A percentile compares a stretch with the other conserved stretches of the same genome.
Evolutionary conservation across 345 rosid genomes (phyloP).

Genomic region (Moricandia moricandioides): DNA sequence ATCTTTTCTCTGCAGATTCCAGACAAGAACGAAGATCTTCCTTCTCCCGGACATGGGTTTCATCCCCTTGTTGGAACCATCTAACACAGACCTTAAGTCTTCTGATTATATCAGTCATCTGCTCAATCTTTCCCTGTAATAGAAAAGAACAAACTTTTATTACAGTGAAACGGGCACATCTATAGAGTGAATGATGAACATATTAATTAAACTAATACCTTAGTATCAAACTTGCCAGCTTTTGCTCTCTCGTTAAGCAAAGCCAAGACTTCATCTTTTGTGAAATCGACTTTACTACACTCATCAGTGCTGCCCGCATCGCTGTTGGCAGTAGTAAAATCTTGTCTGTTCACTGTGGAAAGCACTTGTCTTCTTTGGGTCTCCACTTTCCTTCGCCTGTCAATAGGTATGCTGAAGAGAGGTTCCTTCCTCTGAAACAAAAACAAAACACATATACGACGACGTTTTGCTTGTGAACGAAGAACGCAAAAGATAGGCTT

Average conservation of each 20-base stretch:
- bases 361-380: slow-evolving; percentile 58
- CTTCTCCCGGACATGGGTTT: slow-evolving; percentile 55
- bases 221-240: slow-evolving; percentile 68
- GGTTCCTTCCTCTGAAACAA: slow-evolving; percentile 53
- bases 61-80: slow-evolving; percentile 71
- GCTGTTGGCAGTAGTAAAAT: slow-evolving; percentile 31
- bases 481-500: neutral
- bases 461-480: neutral
- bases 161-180: neutral
- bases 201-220: slow-evolving; percentile 44
- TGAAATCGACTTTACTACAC: slow-evolving; percentile 43
- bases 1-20: slow-evolving; percentile 57
- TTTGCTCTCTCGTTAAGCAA: slow-evolving; percentile 69
- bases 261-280: slow-evolving; percentile 74
- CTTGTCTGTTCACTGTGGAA: slow-evolving; percentile 50
- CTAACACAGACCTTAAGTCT: slow-evolving; percentile 70
- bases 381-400: slow-evolving; percentile 59
- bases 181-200: neutral
- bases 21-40: slow-evolving; percentile 53
- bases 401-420: slow-evolving; percentile 48
- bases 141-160: neutral
- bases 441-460: neutral
- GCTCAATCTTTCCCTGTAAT: slow-evolving; percentile 64
- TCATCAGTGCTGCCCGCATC: slow-evolving; percentile 53
- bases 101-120: slow-evolving; percentile 52